Evolutionary conservation across 2,329 filamentous ascomycete species (phyloP), one percentile per base, ranked within the genome.

Genomic region (Trichoderma arundinaceum): DNA sequence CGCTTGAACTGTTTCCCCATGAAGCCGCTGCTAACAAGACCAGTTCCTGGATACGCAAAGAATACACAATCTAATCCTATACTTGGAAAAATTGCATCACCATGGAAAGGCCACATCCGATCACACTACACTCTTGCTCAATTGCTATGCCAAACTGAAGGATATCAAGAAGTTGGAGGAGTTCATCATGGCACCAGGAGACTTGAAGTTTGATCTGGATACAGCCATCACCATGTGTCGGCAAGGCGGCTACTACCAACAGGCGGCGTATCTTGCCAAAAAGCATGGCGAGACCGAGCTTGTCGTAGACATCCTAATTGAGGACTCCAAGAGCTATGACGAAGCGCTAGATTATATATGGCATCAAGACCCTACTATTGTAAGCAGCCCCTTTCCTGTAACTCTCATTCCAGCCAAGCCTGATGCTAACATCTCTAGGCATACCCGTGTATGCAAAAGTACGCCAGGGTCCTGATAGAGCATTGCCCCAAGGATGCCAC

Each of bases 91-190:
- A 77, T 82, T 99, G 15, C 95, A 99, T 73, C 93, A 98, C 68
- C 92, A 96, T 72, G 89, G 94, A 73, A 94, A 90, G 74, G 96
- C 95, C 0, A 97, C 94, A 2, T 90, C 93, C 1, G 95, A 99
- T 70, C 95, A 99, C 72, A 99, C 95, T 0, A 99, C 95, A 0
- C 81, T 99, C 10, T 83, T 99, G 0, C 81, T 99, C 49, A 99
- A 99, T 75, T 99, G 95, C 78, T 99, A 99, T 75, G 95, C 95
- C 0, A 99, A 99, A 75, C 81, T 98, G 15, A 99, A 99, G 77
- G 95, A 99, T 75, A 94, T 97, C 5, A 91, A 93, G 65, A 99
- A 99, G 79, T 83, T 99, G 7, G 94, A 99, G 74, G 90, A 91
- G 28, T 99, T 99, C 71, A 99, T 99, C 79, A 96, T 96, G 75